Conservation (phyloP, 2,329 filamentous ascomycete genomes). For the Biscogniauxia mediterranea region DNA sequence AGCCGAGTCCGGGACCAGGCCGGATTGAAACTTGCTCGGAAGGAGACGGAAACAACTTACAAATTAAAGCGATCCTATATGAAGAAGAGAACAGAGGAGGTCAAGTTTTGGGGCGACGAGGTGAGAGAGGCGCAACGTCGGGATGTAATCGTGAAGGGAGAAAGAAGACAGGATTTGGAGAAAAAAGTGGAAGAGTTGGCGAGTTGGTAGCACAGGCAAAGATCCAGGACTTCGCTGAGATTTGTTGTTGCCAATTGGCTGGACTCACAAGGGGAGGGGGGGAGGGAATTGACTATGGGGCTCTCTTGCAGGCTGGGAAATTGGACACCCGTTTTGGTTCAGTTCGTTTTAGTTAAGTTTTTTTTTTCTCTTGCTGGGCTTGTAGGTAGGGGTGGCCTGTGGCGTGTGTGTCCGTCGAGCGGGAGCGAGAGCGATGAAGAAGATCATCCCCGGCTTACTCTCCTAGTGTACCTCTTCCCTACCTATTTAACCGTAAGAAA, state of each 20-base stretch:
- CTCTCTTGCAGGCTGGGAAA: constrained; percentile 31
- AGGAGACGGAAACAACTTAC: constrained; percentile 20
- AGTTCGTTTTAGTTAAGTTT: background rate
- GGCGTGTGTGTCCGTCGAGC: background rate
- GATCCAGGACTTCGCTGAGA: constrained; percentile 2
- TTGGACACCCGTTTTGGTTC: constrained; percentile 23
- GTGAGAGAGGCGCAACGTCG: constrained; percentile 16
- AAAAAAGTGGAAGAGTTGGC: background rate
- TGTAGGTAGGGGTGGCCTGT: background rate
- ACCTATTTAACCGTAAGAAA: background rate
- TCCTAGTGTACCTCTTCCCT: background rate
- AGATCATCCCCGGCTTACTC: background rate
- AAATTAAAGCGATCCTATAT: constrained; percentile 18
- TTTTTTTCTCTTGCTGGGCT: background rate
- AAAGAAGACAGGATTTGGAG: background rate
- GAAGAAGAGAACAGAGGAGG: background rate
- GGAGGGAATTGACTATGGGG: constrained; percentile 20
- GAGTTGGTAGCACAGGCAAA: constrained; percentile 2
- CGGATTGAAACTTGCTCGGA: constrained; percentile 11
- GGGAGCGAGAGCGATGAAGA: background rate
- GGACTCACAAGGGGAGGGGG: constrained; percentile 15
- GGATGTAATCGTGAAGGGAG: constrained; percentile 1
- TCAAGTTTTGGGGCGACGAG: constrained; percentile 20
- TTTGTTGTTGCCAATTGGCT: background rate
- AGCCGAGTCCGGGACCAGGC: constrained; percentile 3